Evolutionary conservation across 2,329 filamentous ascomycete genomes (phyloP), one percentile per base, ranked within the genome.

Genomic region (Raffaelea deltoideospora): DNA sequence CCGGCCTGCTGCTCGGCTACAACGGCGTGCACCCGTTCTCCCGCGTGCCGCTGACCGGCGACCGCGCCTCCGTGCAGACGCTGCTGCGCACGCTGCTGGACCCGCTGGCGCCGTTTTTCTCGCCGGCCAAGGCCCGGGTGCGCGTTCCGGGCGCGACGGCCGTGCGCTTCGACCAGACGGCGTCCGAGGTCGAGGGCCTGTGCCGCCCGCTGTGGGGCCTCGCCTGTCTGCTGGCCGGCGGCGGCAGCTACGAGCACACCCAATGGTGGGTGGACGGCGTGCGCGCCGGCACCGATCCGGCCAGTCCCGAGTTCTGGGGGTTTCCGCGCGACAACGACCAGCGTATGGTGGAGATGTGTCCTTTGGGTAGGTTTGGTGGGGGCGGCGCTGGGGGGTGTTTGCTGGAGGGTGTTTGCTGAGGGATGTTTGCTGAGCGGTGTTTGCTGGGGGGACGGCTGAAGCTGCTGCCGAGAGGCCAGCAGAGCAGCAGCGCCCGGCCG

Each of bases 291-390:
- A 85, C 79, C 0, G 72, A 87, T 47, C 79, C 79, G 0, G 63
- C 73, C 31, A 71, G 61, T 40, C 64, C 70, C 0, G 81, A 86
- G 55, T 87, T 77, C 49, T 88, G 81, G 81, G 81, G 80, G 0
- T 75, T 72, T 38, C 79, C 82, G 44, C 67, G 75, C 45, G 79
- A 86, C 50, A 75, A 78, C 39, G 82, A 87, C 50, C 81, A 87
- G 60, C 64, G 81, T 20, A 87, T 87, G 82, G 82, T 87, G 3
- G 82, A 88, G 53, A 83, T 85, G 67, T 86, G 80, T 50, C 80
- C 81, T 1, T 65, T 87, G 40, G 82, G 64, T 64, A 52, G 41
- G 50, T 35, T 14, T 26, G 5, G 9, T 14, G 5, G 10, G 11
- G 10, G 17, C 19, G n/a, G 10, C 10, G n/a, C n/a, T n/a, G n/a